Base-by-base conservation (phyloP, 768 basidiomycete species). In the Boletus tylopilopsis region DNA sequence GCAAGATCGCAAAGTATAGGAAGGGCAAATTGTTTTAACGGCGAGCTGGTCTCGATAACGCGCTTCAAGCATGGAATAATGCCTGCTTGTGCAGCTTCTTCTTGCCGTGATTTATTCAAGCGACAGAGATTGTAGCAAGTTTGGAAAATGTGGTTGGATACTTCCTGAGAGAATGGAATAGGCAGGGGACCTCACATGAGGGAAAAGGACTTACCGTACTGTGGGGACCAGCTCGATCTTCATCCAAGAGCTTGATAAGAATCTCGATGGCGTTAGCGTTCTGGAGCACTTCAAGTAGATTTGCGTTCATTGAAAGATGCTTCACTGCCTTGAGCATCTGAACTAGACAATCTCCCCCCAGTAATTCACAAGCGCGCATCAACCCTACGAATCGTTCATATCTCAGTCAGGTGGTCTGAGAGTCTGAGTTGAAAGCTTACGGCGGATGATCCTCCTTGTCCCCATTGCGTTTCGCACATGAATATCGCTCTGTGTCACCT, bases 1-100 rank as follows among this genome's bases (percentile, higher is more conserved):
- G 94, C 92, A 37, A 98, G 80, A 64, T 99, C 96, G 68, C 95
- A 98, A 4, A 99, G 76, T 55, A 99, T 94, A 0, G 96, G 95
- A 32, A 99, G 74, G 0, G 95, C 96, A 61, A 99, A 97, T 61
- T 99, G 94, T 68, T 93, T 95, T 62, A 98, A 77, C 0, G 94
- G 95, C 9, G 94, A 96, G 52, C 81, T 87, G 6, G 84, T 85
- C 62, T 85, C 81, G 56, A 96, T 91, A 46, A 97, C 87, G 6
- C 84, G 82, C 67, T 93, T 90, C 35, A 99, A 78, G 57, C 89
- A 82, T 3, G 96, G 94, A 22, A 99, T 85, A 49, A 96, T 92
- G 11, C 94, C 95, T 8, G 92, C 92, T 62, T 94, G 87, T 2
- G 94, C 95, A 12, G 96, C 94, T 67, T 98, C 96, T 68, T 97